Conservation (phyloP, 805 yeast species). For the Candida schatavii region DNA sequence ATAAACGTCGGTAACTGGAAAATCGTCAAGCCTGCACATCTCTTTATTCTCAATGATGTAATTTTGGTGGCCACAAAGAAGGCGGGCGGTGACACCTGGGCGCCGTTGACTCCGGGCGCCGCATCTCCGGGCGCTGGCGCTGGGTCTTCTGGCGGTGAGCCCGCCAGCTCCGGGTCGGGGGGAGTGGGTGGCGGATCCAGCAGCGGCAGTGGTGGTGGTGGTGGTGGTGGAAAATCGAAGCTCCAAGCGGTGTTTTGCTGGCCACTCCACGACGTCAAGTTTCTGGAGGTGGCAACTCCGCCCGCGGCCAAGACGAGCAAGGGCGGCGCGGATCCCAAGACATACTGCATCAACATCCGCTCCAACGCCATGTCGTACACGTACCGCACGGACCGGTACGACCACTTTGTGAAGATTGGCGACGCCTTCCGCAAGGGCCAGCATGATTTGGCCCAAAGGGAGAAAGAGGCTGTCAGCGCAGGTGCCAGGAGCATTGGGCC, state of each 20-base stretch:
- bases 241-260: constrained; percentile 76
- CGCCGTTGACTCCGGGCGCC: neutral
- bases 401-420: constrained; percentile 53
- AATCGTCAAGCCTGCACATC: constrained; percentile 69
- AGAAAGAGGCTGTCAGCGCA: constrained; percentile 20
- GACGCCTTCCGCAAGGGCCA: constrained; percentile 60
- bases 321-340: constrained; percentile 16
- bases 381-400: constrained; percentile 58
- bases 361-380: constrained; percentile 50
- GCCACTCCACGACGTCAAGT: constrained; percentile 62
- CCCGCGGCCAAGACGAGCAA: constrained; percentile 8
- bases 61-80: constrained; percentile 70
- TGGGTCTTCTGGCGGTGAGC: no score
- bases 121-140: neutral
- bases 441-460: constrained; percentile 42
- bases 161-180: no score
- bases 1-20: constrained; percentile 83
- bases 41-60: constrained; percentile 76
- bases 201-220: neutral
- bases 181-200: no score
- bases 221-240: constrained; percentile 25
- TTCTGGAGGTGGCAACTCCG: constrained; percentile 34
- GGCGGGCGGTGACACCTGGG: constrained; percentile 19
- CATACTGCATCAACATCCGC: constrained; percentile 45
- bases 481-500: neutral